These are phyloP conservation scores for Backusella morwellensis DNA, from an alignment of 192 early-diverging fungal genomes.

Conservation along the genomic window DNA sequence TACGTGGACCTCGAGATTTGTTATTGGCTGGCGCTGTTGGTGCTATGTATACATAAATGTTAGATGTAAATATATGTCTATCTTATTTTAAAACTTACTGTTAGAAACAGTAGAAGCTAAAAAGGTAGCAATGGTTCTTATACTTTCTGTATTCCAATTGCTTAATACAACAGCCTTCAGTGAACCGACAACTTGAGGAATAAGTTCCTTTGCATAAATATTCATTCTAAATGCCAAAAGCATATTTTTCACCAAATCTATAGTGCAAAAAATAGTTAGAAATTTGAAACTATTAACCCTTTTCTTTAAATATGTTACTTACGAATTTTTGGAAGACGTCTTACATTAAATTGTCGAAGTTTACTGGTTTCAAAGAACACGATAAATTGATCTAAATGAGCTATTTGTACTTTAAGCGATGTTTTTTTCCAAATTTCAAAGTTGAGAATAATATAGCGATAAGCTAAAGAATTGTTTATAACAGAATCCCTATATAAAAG, in stretches of 20 bases:
- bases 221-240: conserved; percentile 54
- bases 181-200: conserved; percentile 48
- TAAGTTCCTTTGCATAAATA: conserved; percentile 53
- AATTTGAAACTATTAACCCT: not conserved
- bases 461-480: conserved; percentile 63
- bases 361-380: conserved; percentile 56
- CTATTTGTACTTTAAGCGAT: conserved; percentile 47
- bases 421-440: conserved; percentile 69
- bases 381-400: conserved; percentile 61
- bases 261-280: not conserved
- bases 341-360: conserved; percentile 54
- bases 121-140: conserved; percentile 59
- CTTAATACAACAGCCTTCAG: conserved; percentile 53
- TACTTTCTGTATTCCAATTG: conserved; percentile 58
- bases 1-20: not conserved
- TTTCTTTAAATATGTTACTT: conserved; percentile 21
- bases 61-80: not conserved
- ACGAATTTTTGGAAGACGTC: conserved; percentile 58
- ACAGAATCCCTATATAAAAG: conserved; percentile 53
- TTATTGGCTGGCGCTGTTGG: not conserved
- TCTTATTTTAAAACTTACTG: conserved; percentile 23
- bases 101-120: conserved; percentile 60
- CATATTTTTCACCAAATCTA: conserved; percentile 65
- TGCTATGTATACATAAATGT: not conserved
- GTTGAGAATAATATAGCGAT: conserved; percentile 60